Conservation (phyloP, 805 yeast species). For the Ogataea henricii region DNA sequence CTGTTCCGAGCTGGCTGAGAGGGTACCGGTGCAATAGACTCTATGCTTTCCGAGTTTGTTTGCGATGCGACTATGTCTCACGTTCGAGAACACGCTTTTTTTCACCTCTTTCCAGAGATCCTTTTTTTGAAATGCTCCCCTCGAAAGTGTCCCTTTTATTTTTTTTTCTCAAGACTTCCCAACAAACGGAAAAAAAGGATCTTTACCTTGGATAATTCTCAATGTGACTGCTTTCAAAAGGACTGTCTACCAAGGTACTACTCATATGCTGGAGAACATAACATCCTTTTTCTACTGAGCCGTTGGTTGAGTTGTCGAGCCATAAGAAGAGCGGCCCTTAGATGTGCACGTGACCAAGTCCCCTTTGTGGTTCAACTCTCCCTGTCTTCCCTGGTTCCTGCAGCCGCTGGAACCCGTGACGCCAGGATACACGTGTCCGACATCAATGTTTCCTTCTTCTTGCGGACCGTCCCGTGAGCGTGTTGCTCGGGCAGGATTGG, state of each 20-base stretch:
- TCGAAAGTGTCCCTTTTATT: conserved; percentile 1
- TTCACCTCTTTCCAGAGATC: not conserved
- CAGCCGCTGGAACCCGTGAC: not conserved
- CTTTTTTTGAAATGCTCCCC: conserved; percentile 2
- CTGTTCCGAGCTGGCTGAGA: not conserved
- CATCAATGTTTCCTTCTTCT: not conserved
- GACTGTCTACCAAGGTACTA: not conserved
- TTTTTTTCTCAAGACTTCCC: not conserved
- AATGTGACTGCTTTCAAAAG: conserved; percentile 6
- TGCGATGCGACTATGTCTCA: not conserved
- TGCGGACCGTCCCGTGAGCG: conserved; percentile 13
- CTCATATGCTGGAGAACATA: not conserved
- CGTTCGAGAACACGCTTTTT: not conserved
- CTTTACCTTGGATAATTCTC: conserved; percentile 16
- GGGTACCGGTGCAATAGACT: not conserved
- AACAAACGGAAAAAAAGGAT: conserved; percentile 7
- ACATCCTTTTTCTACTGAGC: not conserved
- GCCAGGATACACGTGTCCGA: not conserved
- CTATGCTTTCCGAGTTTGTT: not conserved
- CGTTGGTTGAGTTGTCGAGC: not conserved
- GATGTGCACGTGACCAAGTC: not conserved
- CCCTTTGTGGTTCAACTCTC: not conserved
- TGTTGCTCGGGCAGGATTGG: conserved; percentile 14
- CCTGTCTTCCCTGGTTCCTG: not conserved
- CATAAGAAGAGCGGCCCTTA: not conserved